These are phyloP conservation scores for Lactarius tabidus DNA, from an alignment of 768 basidiomycete genomes.

Conservation along the genomic window DNA sequence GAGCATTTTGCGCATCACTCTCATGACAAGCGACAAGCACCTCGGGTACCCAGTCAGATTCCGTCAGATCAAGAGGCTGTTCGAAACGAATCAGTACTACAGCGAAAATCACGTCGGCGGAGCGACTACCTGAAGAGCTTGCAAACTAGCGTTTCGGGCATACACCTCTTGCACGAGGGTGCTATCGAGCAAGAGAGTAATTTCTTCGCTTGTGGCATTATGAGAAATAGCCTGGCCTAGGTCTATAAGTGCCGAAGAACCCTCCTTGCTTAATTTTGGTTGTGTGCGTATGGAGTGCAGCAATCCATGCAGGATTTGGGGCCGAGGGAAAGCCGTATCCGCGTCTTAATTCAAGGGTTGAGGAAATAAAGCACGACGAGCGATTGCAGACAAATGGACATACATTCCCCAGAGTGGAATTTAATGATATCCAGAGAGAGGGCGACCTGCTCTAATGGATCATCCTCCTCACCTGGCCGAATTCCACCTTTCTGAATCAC, in stretches of 20 bases:
- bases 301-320: constrained; percentile 62
- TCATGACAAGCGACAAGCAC: constrained; percentile 89
- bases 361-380: background rate
- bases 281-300: constrained; percentile 71
- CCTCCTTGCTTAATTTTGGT: constrained; percentile 78
- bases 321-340: constrained; percentile 68
- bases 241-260: constrained; percentile 73
- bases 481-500: constrained; percentile 71
- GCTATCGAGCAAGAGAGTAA: constrained; percentile 61
- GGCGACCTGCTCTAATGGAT: constrained; percentile 75
- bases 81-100: background rate
- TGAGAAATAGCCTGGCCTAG: constrained; percentile 74
- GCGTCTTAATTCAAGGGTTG: constrained; percentile 47
- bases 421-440: constrained; percentile 65
- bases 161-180: constrained; percentile 83
- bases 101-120: background rate
- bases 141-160: constrained; percentile 85
- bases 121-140: constrained; percentile 70
- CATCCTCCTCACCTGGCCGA: constrained; percentile 60
- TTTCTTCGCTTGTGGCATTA: constrained; percentile 60
- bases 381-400: constrained; percentile 30
- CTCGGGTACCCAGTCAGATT: constrained; percentile 87
- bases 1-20: constrained; percentile 81
- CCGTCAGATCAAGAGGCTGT: constrained; percentile 91
- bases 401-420: constrained; percentile 72